A percentile compares a stretch with the other conserved stretches of the same genome.
Conservation (phyloP, 805 yeast genomes). For the Metschnikowia anglica region DNA sequence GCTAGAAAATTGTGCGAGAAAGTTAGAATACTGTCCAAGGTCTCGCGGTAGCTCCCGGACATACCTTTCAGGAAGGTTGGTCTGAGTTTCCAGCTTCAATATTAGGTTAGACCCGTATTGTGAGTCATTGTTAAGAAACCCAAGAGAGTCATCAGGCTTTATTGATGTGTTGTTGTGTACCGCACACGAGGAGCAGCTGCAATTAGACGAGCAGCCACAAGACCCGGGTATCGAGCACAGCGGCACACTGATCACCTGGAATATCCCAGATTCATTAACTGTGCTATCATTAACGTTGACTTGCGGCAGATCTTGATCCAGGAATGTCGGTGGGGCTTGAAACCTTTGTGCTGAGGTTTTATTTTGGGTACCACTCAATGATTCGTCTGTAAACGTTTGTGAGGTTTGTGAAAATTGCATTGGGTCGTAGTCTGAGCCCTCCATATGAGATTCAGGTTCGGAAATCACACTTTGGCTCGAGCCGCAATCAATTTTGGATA, state of each 20-base stretch:
- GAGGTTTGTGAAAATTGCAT: neutral
- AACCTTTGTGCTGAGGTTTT: conserved; percentile 4
- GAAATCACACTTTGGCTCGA: neutral
- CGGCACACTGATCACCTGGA: conserved; percentile 30
- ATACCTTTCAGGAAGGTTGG: neutral
- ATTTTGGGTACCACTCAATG: neutral
- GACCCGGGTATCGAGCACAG: conserved; percentile 37
- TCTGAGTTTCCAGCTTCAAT: conserved; percentile 10
- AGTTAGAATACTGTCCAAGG: conserved; percentile 1
- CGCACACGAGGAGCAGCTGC: conserved; percentile 39
- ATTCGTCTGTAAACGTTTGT: neutral
- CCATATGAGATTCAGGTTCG: neutral
- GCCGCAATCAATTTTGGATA: neutral
- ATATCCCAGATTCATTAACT: conserved; percentile 9
- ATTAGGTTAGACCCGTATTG: conserved; percentile 16
- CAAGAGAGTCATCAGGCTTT: conserved; percentile 10
- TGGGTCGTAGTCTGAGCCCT: neutral
- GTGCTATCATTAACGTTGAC: neutral
- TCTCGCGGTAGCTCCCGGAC: conserved; percentile 11
- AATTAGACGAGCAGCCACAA: conserved; percentile 38
- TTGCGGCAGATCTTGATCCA: neutral
- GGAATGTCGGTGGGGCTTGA: neutral
- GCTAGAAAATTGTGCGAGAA: conserved; percentile 4
- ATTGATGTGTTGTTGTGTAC: conserved; percentile 28
- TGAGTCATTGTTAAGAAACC: conserved; percentile 13